Evolutionary conservation across 1,139 yeast species (phyloP), one percentile per base, ranked within the genome.

Genomic region (Magnusiomyces suaveolens): DNA sequence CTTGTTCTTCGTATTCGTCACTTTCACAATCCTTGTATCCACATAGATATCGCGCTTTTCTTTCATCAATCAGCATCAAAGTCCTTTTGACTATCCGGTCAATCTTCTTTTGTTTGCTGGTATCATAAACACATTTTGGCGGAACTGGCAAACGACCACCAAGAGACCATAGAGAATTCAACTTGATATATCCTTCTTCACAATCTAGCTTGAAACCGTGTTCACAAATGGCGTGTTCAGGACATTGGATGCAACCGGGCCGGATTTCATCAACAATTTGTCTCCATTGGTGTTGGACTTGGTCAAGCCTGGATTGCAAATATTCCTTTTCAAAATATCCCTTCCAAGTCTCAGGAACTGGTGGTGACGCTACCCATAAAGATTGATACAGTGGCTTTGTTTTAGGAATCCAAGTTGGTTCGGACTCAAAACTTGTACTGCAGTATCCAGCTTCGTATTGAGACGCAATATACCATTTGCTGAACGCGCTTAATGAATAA

Each of bases 161-260:
- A 14, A 83, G 59, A 51, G 82, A 74, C 60, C 77, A 75, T 75
- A 83, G 78, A 14, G 87, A 84, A 53, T 76, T 72, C 50, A 68
- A 69, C 51, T 77, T 77, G 46, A 81, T 71, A 66, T 77, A 88
- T 56, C 84, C 94, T 49, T 82, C 82, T 62, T 79, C 83, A 67
- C 97, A 89, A 54, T 77, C 80, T 20, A 85, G 66, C 58, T 77
- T 72, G 62, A 84, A 73, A 51, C 75, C 69, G 32, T 82, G 79
- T 59, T 76, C 79, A 67, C 97, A 92, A 52, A 80, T 73, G 1
- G 94, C 95, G 69, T 90, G 86, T 10, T 75, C 76, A 0, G 97
- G 97, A 65, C 97, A 90, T 41, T 79, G 79, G 6, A 78, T 71
- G 69, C 97, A 92, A 1, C 63, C 57, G 2, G 97, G 96, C 53